Evolutionary conservation across 2,329 filamentous ascomycete species (phyloP).

Genomic region (Beauveria caledonica): DNA sequence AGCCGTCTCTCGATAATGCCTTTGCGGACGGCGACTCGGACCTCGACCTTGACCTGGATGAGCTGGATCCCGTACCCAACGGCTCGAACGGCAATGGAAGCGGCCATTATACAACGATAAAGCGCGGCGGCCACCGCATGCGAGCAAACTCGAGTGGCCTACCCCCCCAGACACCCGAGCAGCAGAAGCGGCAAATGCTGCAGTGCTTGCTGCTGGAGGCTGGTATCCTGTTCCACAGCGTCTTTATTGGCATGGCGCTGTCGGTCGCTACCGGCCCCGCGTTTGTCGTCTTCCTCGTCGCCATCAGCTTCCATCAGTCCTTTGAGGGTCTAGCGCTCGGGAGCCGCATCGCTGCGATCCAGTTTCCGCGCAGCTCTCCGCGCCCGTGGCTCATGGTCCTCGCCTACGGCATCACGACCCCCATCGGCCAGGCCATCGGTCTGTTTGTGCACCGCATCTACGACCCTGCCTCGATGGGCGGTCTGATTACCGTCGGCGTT

Average conservation of each 20-base stretch:
- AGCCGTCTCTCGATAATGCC: conserved; percentile 24
- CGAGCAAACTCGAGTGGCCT: conserved; percentile 18
- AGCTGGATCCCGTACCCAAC: conserved; percentile 39
- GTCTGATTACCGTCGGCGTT: conserved; percentile 73
- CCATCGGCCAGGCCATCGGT: conserved; percentile 76
- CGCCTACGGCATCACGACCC: conserved; percentile 69
- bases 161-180: conserved; percentile 36
- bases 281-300: conserved; percentile 71
- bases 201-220: conserved; percentile 76
- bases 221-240: conserved; percentile 75
- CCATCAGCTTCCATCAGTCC: conserved; percentile 78
- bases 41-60: conserved; percentile 52
- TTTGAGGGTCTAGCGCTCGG: conserved; percentile 85
- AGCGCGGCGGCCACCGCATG: conserved; percentile 15
- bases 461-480: conserved; percentile 67
- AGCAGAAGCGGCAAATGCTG: conserved; percentile 59
- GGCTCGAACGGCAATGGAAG: conserved; percentile 17
- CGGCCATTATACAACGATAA: conserved; percentile 25
- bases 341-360: conserved; percentile 73
- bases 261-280: conserved; percentile 72
- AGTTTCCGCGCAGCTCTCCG: conserved; percentile 63
- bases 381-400: conserved; percentile 80
- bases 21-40: conserved; percentile 44
- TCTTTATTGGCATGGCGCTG: conserved; percentile 83
- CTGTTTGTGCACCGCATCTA: conserved; percentile 71